Evolutionary conservation across 2,329 filamentous ascomycete species (phyloP).

Genomic region (Neobulgaria alba): DNA sequence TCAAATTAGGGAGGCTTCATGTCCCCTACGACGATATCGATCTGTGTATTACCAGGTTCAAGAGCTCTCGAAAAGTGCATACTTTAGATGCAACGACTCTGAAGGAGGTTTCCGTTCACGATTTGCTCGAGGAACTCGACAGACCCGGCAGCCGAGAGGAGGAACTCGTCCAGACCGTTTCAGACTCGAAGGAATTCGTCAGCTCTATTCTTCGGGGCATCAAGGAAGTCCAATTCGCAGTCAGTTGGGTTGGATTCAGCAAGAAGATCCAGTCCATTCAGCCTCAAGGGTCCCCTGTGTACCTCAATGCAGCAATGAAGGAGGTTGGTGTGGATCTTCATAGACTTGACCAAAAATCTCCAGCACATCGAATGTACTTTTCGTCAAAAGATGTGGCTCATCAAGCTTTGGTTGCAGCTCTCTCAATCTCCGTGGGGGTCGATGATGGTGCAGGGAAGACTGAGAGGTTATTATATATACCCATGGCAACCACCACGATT

Average conservation of each 20-base stretch:
- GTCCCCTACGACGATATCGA: conserved; percentile 82
- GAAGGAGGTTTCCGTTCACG: conserved; percentile 57
- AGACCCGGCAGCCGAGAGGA: conserved; percentile 48
- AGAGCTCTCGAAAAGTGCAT: conserved; percentile 32
- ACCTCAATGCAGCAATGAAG: conserved; percentile 87
- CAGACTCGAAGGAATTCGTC: conserved; percentile 86
- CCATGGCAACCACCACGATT: conserved; percentile 93
- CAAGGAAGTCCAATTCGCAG: conserved; percentile 91
- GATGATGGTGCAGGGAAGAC: conserved; percentile 83
- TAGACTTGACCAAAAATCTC: conserved; percentile 82
- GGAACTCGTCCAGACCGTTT: conserved; percentile 72
- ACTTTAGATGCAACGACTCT: conserved; percentile 31
- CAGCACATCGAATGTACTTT: conserved; percentile 98
- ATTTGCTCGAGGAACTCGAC: conserved; percentile 67
- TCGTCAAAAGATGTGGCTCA: conserved; percentile 87
- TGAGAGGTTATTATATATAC: conserved; percentile 83
- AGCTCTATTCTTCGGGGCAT: conserved; percentile 85
- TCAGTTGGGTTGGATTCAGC: conserved; percentile 82
- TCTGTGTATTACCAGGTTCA: conserved; percentile 50
- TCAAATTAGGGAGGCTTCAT: conserved; percentile 86
- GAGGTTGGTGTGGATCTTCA: conserved; percentile 91
- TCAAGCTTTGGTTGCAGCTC: conserved; percentile 82
- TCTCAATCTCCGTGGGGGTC: conserved; percentile 85
- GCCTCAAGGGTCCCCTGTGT: conserved; percentile 60
- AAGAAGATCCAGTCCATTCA: conserved; percentile 66